Conservation (phyloP, 331 rosid genomes). For the Phaseolus coccineus region DNA sequence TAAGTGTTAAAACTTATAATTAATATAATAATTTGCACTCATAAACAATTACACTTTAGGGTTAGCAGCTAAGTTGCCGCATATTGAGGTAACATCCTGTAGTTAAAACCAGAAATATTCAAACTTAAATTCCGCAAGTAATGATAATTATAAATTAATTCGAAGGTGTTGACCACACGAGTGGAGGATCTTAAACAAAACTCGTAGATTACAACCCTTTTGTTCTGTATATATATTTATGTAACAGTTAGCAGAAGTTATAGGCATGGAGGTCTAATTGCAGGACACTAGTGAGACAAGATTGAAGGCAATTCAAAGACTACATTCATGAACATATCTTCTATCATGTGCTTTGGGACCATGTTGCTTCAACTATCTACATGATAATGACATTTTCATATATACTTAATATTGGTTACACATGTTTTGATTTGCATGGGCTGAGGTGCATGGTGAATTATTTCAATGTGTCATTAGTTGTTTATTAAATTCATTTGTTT, state of each 20-base stretch:
- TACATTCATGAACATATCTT: not conserved
- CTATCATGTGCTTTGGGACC: conserved; percentile 36
- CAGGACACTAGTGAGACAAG: conserved; percentile 48
- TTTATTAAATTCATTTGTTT: not conserved
- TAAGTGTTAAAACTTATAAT: too few relatives aligned
- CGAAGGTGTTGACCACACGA: conserved; percentile 83
- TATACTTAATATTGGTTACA: not conserved
- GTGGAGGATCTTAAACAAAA: conserved; percentile 38
- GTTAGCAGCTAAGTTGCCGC: conserved; percentile 58
- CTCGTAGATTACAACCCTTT: too few relatives aligned
- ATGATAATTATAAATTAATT: conserved; percentile 44
- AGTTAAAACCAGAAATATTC: conserved; percentile 56
- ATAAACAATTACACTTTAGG: conserved; percentile 23
- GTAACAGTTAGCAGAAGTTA: conserved; percentile 32
- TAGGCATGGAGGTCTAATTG: conserved; percentile 36
- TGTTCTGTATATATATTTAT: conserved; percentile 12
- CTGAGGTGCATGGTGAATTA: not conserved
- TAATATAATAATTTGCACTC: not conserved
- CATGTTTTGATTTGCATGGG: too few relatives aligned
- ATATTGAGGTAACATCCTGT: conserved; percentile 65
- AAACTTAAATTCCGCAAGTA: conserved; percentile 48
- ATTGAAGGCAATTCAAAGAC: conserved; percentile 35
- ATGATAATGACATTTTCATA: conserved; percentile 27
- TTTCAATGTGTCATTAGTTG: not conserved
- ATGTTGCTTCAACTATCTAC: conserved; percentile 39